A percentile compares a stretch with the other conserved stretches of the same genome.
Evolutionary conservation across 2,329 filamentous ascomycete species (phyloP).

Genomic region (Curvularia eragrostidis): DNA sequence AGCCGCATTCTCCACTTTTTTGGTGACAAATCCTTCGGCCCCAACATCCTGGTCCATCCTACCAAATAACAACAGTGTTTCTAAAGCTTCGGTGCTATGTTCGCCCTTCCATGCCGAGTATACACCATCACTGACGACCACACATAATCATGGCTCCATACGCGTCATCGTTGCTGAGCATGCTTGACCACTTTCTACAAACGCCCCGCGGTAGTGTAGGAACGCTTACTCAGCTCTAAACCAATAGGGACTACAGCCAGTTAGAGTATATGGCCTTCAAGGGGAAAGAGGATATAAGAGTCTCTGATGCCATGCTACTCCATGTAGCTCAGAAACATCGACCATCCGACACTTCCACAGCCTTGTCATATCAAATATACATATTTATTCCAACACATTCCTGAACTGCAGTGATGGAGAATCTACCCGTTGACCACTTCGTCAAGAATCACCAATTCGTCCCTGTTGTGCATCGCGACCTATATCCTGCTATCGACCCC

Average conservation of each 20-base stretch:
- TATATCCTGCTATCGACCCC: conserved; percentile 53
- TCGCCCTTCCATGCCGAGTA: background rate
- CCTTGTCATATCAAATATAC: background rate
- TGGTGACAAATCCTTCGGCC: background rate
- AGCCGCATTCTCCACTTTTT: conserved; percentile 1
- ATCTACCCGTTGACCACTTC: conserved; percentile 27
- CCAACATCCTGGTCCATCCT: background rate
- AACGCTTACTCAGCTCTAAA: background rate
- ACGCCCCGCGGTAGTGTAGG: background rate
- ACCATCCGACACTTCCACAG: background rate
- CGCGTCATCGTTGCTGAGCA: background rate
- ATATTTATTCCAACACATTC: background rate
- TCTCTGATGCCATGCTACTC: background rate
- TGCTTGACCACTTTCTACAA: background rate
- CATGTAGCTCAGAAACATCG: background rate
- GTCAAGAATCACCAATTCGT: conserved; percentile 26
- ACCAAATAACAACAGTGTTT: background rate
- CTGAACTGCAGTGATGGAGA: conserved; percentile 13
- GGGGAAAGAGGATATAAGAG: background rate
- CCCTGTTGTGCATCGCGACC: conserved; percentile 39
- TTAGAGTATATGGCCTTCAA: background rate
- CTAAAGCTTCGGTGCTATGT: background rate
- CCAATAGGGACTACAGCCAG: background rate
- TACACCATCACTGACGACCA: background rate
- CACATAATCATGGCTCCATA: background rate